These are phyloP conservation scores for Trypanosoma lewisi DNA, from an alignment of 208 protist genomes.

Conservation along the genomic window DNA sequence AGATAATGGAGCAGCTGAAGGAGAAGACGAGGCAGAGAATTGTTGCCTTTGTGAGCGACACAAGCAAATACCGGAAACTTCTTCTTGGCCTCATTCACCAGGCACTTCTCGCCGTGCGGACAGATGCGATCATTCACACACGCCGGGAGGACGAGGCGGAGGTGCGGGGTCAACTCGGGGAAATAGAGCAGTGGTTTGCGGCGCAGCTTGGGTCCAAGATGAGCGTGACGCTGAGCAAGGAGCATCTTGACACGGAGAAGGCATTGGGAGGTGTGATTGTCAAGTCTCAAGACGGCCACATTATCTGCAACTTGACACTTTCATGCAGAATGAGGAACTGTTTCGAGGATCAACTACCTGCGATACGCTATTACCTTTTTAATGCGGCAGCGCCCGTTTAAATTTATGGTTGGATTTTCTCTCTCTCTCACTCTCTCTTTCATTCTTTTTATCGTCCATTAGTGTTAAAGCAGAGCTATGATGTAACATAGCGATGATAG, in stretches of 20 bases:
- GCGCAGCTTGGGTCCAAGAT: slow-evolving; percentile 44
- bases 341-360: slow-evolving; percentile 88
- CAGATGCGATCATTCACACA: slow-evolving; percentile 68
- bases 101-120: slow-evolving; percentile 69
- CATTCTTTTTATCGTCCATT: not conserved
- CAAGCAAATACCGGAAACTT: slow-evolving; percentile 58
- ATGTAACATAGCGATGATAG: not conserved
- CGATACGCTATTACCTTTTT: slow-evolving; percentile 86
- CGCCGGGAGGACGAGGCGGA: slow-evolving; percentile 66
- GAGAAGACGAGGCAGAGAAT: slow-evolving; percentile 68
- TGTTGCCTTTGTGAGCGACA: slow-evolving; percentile 48
- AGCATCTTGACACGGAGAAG: slow-evolving; percentile 64
- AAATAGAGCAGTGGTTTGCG: slow-evolving; percentile 71
- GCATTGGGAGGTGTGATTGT: slow-evolving; percentile 80
- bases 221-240: slow-evolving; percentile 45
- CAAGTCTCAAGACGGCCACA: slow-evolving; percentile 66
- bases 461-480: not conserved
- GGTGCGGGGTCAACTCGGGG: slow-evolving; percentile 42
- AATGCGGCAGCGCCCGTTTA: slow-evolving; percentile 53
- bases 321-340: slow-evolving; percentile 80
- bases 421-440: not conserved
- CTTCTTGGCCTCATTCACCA: slow-evolving; percentile 69
- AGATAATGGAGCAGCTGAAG: slow-evolving; percentile 74
- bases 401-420: not conserved
- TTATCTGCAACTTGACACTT: slow-evolving; percentile 89